Base-by-base conservation (phyloP, 768 basidiomycete species). In the Mycena sanguinolenta region DNA sequence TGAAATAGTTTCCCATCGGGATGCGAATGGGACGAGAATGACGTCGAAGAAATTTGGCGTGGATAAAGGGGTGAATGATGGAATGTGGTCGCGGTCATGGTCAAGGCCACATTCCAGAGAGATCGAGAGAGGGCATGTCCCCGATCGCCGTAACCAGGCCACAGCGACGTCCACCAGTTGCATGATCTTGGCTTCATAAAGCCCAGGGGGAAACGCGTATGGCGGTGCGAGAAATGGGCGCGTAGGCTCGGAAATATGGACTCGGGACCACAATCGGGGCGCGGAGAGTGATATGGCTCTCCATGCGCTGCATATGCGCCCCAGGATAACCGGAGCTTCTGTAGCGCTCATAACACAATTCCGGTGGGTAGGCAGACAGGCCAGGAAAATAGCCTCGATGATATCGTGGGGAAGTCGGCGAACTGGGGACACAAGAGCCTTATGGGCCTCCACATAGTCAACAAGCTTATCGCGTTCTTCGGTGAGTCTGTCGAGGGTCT, bases 301-400 rank as follows among this genome's bases (percentile, higher is more conserved):
- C 80, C 80, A 81, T 0, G 70, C 32, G 52, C 76, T 75, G 44
- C 80, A 81, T 21, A 81, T 77, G 0, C 79, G 76, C 4, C 77
- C 80, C 4, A 81, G 75, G 16, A 79, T 38, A 23, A 81, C 27
- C 0, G 79, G 80, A 0, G 77, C 75, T 28, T 73, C 71, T 62
- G 60, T 5, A 27, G 49, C 73, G 14, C 71, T 74, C 71, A 74
- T 74, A 4, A 67, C 71, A 23, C 64, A 64, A 53, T 74, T 67
- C 14, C 65, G 63, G 27, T 64, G n/a, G 2, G 63, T 36, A 10
- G 74, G 74, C 2, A 74, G 49, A 44, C 74, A 74, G 12, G 58
- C 67, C 25, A 70, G 8, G 50, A 74, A 69, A 0, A 70, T 70
- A 8, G 55, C 64, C n/a, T 50, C 25, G n/a, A 70, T 23, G 12